Conservation (phyloP, 2,329 filamentous ascomycete genomes). For the Graphium sp. region DNA sequence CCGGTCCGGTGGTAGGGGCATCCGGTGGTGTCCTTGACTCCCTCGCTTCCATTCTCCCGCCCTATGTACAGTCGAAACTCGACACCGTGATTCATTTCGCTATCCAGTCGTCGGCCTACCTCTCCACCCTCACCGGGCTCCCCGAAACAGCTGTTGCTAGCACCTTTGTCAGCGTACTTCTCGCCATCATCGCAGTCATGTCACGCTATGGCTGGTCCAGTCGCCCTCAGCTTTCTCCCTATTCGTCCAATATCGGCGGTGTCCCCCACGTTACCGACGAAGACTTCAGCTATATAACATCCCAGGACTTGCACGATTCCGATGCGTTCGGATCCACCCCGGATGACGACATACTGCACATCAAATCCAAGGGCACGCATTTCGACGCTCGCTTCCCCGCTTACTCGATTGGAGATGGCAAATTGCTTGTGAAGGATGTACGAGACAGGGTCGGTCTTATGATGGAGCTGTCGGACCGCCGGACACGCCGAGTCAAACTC, state of each 20-base stretch:
- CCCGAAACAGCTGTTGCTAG: conserved; percentile 26
- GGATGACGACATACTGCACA: conserved; percentile 54
- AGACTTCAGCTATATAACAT: conserved; percentile 73
- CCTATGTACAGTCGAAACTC: conserved; percentile 32
- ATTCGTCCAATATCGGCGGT: conserved; percentile 17
- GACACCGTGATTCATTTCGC: conserved; percentile 30
- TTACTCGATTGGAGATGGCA: conserved; percentile 59
- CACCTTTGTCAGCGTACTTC: conserved; percentile 27
- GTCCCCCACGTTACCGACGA: conserved; percentile 52
- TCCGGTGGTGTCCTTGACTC: conserved; percentile 47
- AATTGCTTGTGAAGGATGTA: conserved; percentile 49
- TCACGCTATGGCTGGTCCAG: conserved; percentile 32
- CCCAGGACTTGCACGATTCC: conserved; percentile 42
- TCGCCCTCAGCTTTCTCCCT: conserved; percentile 2
- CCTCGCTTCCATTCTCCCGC: conserved; percentile 30
- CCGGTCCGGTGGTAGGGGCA: conserved; percentile 24
- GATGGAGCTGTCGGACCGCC: conserved; percentile 40
- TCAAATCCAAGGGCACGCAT: conserved; percentile 49
- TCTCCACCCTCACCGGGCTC: conserved; percentile 31
- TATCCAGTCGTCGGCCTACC: conserved; percentile 31
- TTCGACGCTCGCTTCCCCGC: conserved; percentile 60
- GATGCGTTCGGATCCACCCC: conserved; percentile 8
- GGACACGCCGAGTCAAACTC: conserved; percentile 41
- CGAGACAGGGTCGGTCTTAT: conserved; percentile 50
- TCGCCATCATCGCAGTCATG: conserved; percentile 23